Base-by-base conservation (phyloP, 2,329 filamentous ascomycete genomes). In the Dothistroma septosporum region DNA sequence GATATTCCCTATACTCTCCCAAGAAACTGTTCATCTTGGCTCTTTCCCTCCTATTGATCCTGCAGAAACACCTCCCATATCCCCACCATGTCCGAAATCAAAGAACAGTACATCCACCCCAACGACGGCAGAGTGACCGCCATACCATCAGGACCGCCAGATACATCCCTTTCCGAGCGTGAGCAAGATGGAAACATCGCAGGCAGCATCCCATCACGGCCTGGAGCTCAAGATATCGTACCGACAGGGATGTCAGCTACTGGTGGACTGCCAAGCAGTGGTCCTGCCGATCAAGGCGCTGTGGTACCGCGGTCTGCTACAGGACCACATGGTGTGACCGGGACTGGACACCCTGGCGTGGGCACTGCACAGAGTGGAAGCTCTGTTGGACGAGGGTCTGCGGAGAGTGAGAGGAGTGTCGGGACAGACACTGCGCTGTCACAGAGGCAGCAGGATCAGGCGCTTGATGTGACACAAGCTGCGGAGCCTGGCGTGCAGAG, bases 401-500 rank as follows among this genome's bases (percentile, higher is more conserved):
- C 47, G 9, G 21, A 14, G 10, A 50, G 22, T 14, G 47, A 50
- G 28, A 24, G 47, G 22, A 50, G 47, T 50, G 47, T 32, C 3
- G 47, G 47, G 12, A 19, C 12, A 19, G 47, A 50, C n/a, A 28
- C 47, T 19, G 47, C 12, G 21, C n/a, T 53, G 10, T 32, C 31
- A 2, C 10, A 16, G 33, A 59, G 11, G 9, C n/a, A 46, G 32
- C 57, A 60, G 56, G 65, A 65, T 37, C 63, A 63, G 52, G 60
- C 57, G n/a, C 22, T 64, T 67, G 76, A 78, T 68, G 78, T 76
- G 53, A 71, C 71, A 54, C 69, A 74, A 21, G 72, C 70, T 21
- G 74, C 77, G 54, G 28, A 33, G 16, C 53, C 53, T 24, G 53
- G 68, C 61, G 66, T 77, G 77, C 24, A n/a, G 24, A 31, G 19